Evolutionary conservation across 2,329 filamentous ascomycete genomes (phyloP).

Genomic region (Stachybotrys elegans): DNA sequence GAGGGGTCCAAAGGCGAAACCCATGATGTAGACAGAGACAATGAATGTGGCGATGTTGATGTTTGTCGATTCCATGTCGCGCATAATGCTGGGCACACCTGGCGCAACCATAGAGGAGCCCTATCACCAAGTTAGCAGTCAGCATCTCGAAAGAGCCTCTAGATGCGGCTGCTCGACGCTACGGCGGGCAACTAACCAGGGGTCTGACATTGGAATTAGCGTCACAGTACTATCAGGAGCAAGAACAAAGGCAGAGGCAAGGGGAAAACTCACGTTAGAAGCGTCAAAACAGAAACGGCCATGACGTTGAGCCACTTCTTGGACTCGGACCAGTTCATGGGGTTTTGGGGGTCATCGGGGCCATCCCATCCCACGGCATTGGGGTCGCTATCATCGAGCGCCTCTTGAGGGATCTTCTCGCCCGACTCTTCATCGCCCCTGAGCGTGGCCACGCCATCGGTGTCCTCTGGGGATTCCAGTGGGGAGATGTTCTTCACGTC

Average conservation of each 20-base stretch:
- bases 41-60: constrained; percentile 36
- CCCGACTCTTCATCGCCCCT: too few relatives aligned
- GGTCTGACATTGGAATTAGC: constrained; percentile 9
- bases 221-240: neutral
- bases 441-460: too few relatives aligned
- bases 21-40: constrained; percentile 41
- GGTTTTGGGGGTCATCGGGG: constrained; percentile 49
- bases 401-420: too few relatives aligned
- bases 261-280: constrained; percentile 16
- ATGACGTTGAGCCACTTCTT: constrained; percentile 31
- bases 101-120: constrained; percentile 25
- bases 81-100: constrained; percentile 40
- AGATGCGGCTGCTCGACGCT: too few relatives aligned
- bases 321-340: constrained; percentile 58
- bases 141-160: too few relatives aligned
- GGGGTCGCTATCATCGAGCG: constrained; percentile 9
- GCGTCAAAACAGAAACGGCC: constrained; percentile 23
- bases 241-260: neutral
- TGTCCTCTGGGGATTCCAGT: too few relatives aligned
- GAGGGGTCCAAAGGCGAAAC: constrained; percentile 54
- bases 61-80: constrained; percentile 33
- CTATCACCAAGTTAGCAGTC: too few relatives aligned
- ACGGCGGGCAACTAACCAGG: constrained; percentile 12
- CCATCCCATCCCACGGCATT: constrained; percentile 20
- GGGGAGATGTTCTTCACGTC: too few relatives aligned